Percentiles rank a stretch among this genome's conserved stretches.
These are phyloP conservation scores for Cymbopogon flexuosus DNA, from an alignment of 202 grass and related monocot genomes.

Conservation along the genomic window DNA sequence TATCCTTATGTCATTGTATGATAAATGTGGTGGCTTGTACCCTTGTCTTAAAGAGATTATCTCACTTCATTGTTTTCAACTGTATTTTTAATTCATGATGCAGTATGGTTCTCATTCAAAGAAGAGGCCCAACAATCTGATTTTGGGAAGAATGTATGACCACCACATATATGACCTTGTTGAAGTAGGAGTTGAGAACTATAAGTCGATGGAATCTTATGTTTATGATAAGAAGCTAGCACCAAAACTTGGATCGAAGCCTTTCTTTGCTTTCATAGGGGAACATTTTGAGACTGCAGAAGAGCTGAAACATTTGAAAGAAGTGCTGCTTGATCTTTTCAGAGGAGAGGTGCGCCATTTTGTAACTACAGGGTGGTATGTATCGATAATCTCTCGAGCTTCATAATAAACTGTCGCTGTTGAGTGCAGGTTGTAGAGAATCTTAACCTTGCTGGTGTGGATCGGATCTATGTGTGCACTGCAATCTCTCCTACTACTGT, in stretches of 20 bases:
- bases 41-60: background rate
- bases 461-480: slow-evolving; percentile 73
- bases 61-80: background rate
- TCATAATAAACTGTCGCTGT: slow-evolving; percentile 5
- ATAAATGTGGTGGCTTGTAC: no score
- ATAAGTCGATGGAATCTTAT: slow-evolving; percentile 68
- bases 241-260: slow-evolving; percentile 74
- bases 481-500: slow-evolving; percentile 70
- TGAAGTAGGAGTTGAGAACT: slow-evolving; percentile 91
- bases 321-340: slow-evolving; percentile 82
- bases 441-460: slow-evolving; percentile 64
- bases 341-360: slow-evolving; percentile 61
- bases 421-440: slow-evolving; percentile 67
- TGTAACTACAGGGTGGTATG: background rate
- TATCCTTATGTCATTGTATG: no score
- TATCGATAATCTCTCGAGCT: slow-evolving; percentile 6
- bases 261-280: slow-evolving; percentile 70
- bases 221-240: slow-evolving; percentile 77
- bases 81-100: background rate
- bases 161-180: slow-evolving; percentile 93
- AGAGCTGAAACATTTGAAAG: slow-evolving; percentile 84
- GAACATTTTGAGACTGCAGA: slow-evolving; percentile 77
- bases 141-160: slow-evolving; percentile 76
- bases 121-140: slow-evolving; percentile 86
- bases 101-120: slow-evolving; percentile 95